Evolutionary conservation across 2,329 filamentous ascomycete species (phyloP).

Genomic region (Sphaerostilbella broomeana): DNA sequence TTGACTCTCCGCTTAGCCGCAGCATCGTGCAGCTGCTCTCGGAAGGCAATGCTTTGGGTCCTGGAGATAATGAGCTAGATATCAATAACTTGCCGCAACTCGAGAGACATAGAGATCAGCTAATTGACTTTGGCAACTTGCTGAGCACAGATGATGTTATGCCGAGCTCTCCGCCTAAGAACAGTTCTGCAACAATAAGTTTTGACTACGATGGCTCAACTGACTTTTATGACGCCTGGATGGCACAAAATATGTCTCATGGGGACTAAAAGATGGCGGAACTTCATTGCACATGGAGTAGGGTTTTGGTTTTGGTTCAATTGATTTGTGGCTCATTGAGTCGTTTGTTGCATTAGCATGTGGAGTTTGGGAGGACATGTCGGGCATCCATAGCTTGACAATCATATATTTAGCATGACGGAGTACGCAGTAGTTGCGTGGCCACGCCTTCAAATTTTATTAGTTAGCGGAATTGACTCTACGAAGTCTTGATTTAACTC

Average conservation of each 20-base stretch:
- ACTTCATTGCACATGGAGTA: too few relatives aligned
- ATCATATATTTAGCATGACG: neutral
- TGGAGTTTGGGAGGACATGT: constrained; percentile 11
- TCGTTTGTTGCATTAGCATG: neutral
- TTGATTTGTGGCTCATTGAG: too few relatives aligned
- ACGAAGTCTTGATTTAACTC: too few relatives aligned
- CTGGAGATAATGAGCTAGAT: constrained; percentile 38
- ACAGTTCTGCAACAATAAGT: constrained; percentile 22
- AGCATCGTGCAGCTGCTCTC: constrained; percentile 59
- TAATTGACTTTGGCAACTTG: constrained; percentile 43
- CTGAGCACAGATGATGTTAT: constrained; percentile 42
- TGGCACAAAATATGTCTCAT: constrained; percentile 1
- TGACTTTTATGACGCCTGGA: constrained; percentile 27
- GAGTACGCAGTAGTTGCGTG: too few relatives aligned
- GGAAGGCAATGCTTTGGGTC: constrained; percentile 42
- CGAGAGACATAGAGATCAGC: constrained; percentile 27
- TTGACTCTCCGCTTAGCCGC: constrained; percentile 54
- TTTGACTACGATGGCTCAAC: constrained; percentile 27
- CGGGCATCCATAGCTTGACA: too few relatives aligned
- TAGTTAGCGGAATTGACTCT: too few relatives aligned
- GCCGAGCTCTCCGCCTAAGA: constrained; percentile 42
- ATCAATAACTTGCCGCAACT: constrained; percentile 34
- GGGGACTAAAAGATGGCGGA: neutral
- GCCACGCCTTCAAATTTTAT: too few relatives aligned
- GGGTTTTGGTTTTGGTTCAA: too few relatives aligned